Evolutionary conservation across 352 stramenopile species (phyloP).

Genomic region (Pythium phragmiticola): DNA sequence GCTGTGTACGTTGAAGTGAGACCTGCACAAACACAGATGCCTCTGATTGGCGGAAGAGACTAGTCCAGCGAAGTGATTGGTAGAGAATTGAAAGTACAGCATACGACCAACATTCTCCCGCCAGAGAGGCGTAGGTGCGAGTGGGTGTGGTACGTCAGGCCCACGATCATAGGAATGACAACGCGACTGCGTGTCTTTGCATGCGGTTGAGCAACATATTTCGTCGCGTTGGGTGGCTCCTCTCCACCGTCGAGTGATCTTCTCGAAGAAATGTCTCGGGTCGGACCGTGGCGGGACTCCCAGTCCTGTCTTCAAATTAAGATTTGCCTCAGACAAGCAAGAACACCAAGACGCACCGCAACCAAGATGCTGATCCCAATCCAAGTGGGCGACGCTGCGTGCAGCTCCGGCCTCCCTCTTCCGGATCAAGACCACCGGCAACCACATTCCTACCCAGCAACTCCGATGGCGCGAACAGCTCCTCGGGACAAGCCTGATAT

Average conservation of each 20-base stretch:
- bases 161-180: neutral
- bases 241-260: neutral
- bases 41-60: constrained; percentile 1
- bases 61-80: neutral
- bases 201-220: neutral
- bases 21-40: neutral
- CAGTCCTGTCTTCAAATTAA: too few relatives aligned
- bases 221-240: neutral
- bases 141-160: too few relatives aligned
- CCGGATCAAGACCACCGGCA: too few relatives aligned
- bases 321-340: too few relatives aligned
- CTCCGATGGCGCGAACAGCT: neutral
- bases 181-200: neutral
- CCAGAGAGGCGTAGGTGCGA: too few relatives aligned
- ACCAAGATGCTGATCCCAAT: too few relatives aligned
- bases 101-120: neutral
- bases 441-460: too few relatives aligned
- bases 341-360: too few relatives aligned
- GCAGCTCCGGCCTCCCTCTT: too few relatives aligned
- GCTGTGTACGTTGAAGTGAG: constrained; percentile 3
- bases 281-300: neutral
- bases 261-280: neutral
- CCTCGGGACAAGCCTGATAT: neutral
- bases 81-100: constrained; percentile 6
- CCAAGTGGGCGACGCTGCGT: too few relatives aligned